Conservation (phyloP, 805 yeast species). For the Ogataea nonfermentans region DNA sequence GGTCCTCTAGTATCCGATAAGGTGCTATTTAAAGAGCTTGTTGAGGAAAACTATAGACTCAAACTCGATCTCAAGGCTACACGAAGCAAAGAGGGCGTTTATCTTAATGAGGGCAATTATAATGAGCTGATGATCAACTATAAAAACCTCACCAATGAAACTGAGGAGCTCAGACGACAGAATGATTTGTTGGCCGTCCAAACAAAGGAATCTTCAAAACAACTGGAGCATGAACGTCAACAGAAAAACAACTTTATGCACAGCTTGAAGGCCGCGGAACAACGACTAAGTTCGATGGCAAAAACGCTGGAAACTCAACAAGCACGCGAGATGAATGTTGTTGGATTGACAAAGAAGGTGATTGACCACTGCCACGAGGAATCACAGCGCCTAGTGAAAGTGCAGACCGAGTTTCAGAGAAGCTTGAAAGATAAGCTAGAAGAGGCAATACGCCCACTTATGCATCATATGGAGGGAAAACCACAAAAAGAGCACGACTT, state of each 20-base stretch:
- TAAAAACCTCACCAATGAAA: constrained; percentile 49
- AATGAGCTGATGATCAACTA: constrained; percentile 47
- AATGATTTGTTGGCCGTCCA: constrained; percentile 41
- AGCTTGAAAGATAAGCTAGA: constrained; percentile 20
- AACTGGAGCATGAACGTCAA: constrained; percentile 19
- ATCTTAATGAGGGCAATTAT: constrained; percentile 59
- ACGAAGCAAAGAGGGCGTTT: constrained; percentile 62
- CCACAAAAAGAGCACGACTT: background rate
- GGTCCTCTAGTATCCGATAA: constrained; percentile 45
- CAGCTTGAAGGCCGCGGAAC: constrained; percentile 28
- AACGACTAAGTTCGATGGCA: constrained; percentile 32
- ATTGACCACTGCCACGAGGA: constrained; percentile 32
- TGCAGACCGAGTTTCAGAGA: constrained; percentile 14
- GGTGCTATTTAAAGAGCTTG: constrained; percentile 43
- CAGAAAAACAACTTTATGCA: constrained; percentile 24
- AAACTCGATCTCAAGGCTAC: constrained; percentile 59
- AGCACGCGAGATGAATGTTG: constrained; percentile 14
- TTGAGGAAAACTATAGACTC: constrained; percentile 44
- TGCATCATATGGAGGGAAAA: constrained; percentile 7
- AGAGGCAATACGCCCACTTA: constrained; percentile 15
- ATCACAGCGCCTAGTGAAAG: constrained; percentile 23
- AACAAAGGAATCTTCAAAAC: constrained; percentile 27
- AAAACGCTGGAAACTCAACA: constrained; percentile 29
- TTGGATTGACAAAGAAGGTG: constrained; percentile 15
- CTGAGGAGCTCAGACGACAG: constrained; percentile 44